These are phyloP conservation scores for Begonia peltatifolia DNA, from an alignment of 306 rosid genomes.

Conservation along the genomic window DNA sequence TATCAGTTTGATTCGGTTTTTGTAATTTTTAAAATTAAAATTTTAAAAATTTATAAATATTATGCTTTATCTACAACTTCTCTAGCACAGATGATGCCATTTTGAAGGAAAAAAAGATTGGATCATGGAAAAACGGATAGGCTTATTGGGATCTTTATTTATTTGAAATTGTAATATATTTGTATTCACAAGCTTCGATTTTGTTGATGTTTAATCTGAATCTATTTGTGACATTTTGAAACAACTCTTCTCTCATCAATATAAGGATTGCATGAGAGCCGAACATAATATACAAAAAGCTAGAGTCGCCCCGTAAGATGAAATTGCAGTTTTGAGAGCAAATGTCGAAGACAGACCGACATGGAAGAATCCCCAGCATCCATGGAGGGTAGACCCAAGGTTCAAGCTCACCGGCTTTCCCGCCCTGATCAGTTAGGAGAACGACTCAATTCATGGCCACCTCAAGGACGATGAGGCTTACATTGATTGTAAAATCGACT, in stretches of 20 bases:
- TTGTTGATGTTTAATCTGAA: not conserved
- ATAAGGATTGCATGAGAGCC: conserved; percentile 35
- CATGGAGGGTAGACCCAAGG: conserved; percentile 64
- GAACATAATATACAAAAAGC: conserved; percentile 74
- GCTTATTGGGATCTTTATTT: no score
- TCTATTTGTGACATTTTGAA: not conserved
- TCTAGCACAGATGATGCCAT: no score
- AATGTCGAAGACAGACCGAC: conserved; percentile 82
- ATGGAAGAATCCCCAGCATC: conserved; percentile 74
- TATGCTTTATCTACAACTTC: no score
- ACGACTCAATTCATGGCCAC: conserved; percentile 44
- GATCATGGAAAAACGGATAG: no score
- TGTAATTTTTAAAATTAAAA: no score
- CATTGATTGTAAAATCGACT: conserved; percentile 49
- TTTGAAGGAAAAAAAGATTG: no score
- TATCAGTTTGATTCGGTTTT: no score
- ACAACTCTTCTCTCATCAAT: not conserved
- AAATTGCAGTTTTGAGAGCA: conserved; percentile 56
- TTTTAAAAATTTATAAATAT: no score
- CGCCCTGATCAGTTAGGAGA: conserved; percentile 64
- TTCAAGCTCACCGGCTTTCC: conserved; percentile 81
- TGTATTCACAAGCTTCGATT: no score
- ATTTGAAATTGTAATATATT: no score
- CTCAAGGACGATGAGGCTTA: conserved; percentile 84
- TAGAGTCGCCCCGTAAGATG: conserved; percentile 41